Conservation (phyloP, 257 asterid species). For the Henckelia pumila region DNA sequence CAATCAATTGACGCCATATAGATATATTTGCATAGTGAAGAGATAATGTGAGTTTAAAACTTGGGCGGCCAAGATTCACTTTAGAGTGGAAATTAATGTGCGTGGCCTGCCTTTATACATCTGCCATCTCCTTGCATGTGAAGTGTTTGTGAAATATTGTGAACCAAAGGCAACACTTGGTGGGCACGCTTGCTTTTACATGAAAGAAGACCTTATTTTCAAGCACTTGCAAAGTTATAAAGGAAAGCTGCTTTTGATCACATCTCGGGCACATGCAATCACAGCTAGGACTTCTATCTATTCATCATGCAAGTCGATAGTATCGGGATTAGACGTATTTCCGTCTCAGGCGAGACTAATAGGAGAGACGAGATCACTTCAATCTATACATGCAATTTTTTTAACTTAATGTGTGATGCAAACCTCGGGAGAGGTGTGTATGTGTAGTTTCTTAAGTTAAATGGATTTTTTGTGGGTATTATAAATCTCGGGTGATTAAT, state of each 20-base stretch:
- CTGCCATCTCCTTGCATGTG: background rate
- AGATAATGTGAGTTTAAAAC: background rate
- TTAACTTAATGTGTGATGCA: no score
- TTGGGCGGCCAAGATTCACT: background rate
- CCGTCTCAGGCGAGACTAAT: no score
- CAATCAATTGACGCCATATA: no score
- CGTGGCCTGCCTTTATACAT: background rate
- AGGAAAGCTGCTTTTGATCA: background rate
- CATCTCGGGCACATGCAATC: no score
- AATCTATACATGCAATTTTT: no score
- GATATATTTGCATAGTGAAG: background rate
- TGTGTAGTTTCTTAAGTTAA: no score
- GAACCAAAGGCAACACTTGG: background rate
- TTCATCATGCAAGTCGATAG: background rate
- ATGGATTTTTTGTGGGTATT: no score
- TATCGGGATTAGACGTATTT: no score
- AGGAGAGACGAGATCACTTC: no score
- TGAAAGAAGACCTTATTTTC: background rate
- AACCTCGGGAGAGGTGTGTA: no score
- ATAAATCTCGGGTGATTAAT: no score
- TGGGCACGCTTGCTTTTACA: background rate
- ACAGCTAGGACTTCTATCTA: no score
- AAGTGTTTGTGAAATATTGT: background rate
- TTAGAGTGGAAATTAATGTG: background rate
- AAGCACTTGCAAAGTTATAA: background rate